Evolutionary conservation across 257 asterid genomes (phyloP).

Genomic region (Haberlea rhodopensis): DNA sequence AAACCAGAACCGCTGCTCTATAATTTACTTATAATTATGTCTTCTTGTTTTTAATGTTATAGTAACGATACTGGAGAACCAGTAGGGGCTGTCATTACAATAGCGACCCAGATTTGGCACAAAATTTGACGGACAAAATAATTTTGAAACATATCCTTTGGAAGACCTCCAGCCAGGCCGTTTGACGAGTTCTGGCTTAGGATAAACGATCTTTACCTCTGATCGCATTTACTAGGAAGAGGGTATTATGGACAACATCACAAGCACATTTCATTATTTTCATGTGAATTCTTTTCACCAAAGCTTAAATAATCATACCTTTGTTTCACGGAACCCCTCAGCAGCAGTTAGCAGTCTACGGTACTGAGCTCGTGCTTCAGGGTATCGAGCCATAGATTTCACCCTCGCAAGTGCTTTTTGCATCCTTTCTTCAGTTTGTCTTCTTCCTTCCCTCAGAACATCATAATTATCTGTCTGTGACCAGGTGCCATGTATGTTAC

Average conservation of each 20-base stretch:
- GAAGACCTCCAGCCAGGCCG: neutral
- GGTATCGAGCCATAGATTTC: conserved; percentile 55
- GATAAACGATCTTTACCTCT: neutral
- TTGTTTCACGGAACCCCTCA: conserved; percentile 71
- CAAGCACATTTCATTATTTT: neutral
- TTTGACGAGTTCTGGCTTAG: conserved; percentile 3
- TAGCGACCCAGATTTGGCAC: neutral
- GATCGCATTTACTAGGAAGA: neutral
- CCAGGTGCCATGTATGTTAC: conserved; percentile 31
- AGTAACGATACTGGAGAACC: neutral
- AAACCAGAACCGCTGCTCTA: neutral
- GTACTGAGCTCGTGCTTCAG: conserved; percentile 34
- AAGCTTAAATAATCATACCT: conserved; percentile 43
- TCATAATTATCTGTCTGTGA: conserved; percentile 36
- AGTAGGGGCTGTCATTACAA: neutral
- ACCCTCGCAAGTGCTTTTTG: conserved; percentile 88
- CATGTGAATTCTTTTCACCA: conserved; percentile 3
- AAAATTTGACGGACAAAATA: neutral
- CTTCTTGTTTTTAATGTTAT: too few species aligned
- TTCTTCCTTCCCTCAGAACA: conserved; percentile 61
- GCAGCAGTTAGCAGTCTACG: conserved; percentile 83
- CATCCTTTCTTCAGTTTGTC: conserved; percentile 82
- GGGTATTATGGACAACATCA: neutral
- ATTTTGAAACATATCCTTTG: neutral
- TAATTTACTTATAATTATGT: too few species aligned